Evolutionary conservation across 257 asterid species (phyloP).

Genomic region (Thymus mandschuricus): DNA sequence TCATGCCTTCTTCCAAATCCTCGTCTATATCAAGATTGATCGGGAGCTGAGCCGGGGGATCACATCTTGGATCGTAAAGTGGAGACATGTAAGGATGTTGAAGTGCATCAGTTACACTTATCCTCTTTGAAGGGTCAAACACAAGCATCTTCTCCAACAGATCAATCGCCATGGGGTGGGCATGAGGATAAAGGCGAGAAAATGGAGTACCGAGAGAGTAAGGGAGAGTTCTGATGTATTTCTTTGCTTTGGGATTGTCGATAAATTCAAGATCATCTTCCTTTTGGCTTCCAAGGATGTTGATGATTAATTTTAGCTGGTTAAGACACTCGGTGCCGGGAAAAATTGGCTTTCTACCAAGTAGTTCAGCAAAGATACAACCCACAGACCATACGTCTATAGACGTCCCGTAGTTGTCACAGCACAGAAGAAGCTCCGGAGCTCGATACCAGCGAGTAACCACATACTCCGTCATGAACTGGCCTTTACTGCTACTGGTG

Average conservation of each 20-base stretch:
- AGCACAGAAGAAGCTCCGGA: constrained; percentile 70
- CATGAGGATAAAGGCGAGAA: constrained; percentile 50
- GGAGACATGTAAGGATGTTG: constrained; percentile 66
- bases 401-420: constrained; percentile 66
- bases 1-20: constrained; percentile 53
- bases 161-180: constrained; percentile 62
- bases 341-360: constrained; percentile 65
- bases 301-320: constrained; percentile 61
- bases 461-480: constrained; percentile 70
- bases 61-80: constrained; percentile 48
- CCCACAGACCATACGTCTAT: constrained; percentile 74
- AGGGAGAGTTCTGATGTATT: constrained; percentile 54
- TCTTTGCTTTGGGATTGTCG: constrained; percentile 62
- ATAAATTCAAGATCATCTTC: constrained; percentile 58
- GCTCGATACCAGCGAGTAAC: constrained; percentile 75
- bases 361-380: constrained; percentile 68
- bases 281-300: constrained; percentile 60
- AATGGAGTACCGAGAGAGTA: constrained; percentile 49
- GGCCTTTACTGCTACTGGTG: constrained; percentile 52
- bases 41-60: constrained; percentile 55
- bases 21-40: constrained; percentile 57
- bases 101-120: constrained; percentile 60
- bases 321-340: constrained; percentile 68
- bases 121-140: constrained; percentile 70
- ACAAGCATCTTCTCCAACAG: constrained; percentile 63